A percentile compares a stretch with the other conserved stretches of the same genome.
phyloP scores from a whole-genome alignment of 148 eudicot species.

The Heliosperma pusillum region DNA sequence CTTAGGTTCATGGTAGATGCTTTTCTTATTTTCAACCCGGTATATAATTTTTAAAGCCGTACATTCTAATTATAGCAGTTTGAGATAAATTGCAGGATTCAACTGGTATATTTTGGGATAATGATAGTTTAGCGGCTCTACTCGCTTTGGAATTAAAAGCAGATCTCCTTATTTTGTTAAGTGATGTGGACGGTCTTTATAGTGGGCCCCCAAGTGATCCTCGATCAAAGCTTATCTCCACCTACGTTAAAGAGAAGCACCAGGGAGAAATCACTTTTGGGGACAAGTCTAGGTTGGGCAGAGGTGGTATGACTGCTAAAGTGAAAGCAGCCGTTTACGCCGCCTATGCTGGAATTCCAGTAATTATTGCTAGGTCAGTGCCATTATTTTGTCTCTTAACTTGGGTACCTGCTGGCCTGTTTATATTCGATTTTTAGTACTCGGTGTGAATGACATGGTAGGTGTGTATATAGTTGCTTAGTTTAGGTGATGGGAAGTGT shows the following conservation, averaged over 20 bases:
- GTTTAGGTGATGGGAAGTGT: too few relatives aligned
- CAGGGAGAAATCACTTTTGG: constrained; percentile 83
- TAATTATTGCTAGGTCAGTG: constrained; percentile 79
- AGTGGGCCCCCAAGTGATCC: constrained; percentile 96
- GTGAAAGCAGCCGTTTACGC: constrained; percentile 95
- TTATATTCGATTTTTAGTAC: too few relatives aligned
- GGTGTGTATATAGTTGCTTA: too few relatives aligned
- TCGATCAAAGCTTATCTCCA: constrained; percentile 66
- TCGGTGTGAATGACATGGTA: too few relatives aligned
- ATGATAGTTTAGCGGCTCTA: constrained; percentile 92
- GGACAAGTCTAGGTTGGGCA: constrained; percentile 91
- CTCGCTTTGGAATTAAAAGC: constrained; percentile 93
- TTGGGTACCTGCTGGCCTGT: neutral
- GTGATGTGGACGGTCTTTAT: constrained; percentile 96
- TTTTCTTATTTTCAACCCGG: neutral
- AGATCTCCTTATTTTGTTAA: constrained; percentile 85
- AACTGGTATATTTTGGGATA: constrained; percentile 98
- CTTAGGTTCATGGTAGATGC: constrained; percentile 4
- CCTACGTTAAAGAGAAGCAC: constrained; percentile 74
- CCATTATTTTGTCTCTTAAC: neutral
- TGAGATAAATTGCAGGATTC: constrained; percentile 84
- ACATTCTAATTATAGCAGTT: constrained; percentile 19
- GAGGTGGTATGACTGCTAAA: constrained; percentile 99
- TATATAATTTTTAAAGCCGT: constrained; percentile 4
- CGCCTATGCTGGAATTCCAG: constrained; percentile 82